Evolutionary conservation across 129 eudicot species (phyloP).

Genomic region (Kitagawia praeruptora): DNA sequence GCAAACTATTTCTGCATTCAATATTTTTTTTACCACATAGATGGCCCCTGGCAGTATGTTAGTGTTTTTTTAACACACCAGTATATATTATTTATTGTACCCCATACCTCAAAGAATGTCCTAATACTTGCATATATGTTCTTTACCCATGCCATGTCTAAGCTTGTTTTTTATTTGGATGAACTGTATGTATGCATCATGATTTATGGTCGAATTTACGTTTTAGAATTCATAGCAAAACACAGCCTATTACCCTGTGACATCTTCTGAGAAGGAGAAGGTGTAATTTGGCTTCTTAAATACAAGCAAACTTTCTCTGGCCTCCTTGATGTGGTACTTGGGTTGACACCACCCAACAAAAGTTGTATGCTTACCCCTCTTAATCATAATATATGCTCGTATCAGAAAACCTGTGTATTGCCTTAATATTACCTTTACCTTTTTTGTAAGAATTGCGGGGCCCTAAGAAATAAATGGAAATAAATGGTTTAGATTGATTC

Average conservation of each 20-base stretch:
- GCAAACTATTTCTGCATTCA: background rate
- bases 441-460: background rate
- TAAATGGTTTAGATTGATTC: too few relatives aligned
- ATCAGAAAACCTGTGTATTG: background rate
- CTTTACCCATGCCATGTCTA: background rate
- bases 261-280: background rate
- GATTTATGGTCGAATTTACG: background rate
- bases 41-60: background rate
- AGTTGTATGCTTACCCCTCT: background rate
- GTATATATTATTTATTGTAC: background rate
- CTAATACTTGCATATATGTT: background rate
- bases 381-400: background rate
- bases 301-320: too few relatives aligned
- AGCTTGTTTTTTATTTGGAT: background rate
- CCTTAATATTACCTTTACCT: background rate
- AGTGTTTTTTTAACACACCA: background rate
- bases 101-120: background rate
- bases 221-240: background rate
- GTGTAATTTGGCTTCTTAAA: too few relatives aligned
- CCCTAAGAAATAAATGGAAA: too few relatives aligned
- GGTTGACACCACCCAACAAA: too few relatives aligned
- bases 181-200: background rate
- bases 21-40: background rate
- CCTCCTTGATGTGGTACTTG: too few relatives aligned
- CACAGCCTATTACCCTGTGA: background rate